Evolutionary conservation across 805 yeast species (phyloP), one percentile per base, ranked within the genome.

Genomic region (Candida glaebosa): DNA sequence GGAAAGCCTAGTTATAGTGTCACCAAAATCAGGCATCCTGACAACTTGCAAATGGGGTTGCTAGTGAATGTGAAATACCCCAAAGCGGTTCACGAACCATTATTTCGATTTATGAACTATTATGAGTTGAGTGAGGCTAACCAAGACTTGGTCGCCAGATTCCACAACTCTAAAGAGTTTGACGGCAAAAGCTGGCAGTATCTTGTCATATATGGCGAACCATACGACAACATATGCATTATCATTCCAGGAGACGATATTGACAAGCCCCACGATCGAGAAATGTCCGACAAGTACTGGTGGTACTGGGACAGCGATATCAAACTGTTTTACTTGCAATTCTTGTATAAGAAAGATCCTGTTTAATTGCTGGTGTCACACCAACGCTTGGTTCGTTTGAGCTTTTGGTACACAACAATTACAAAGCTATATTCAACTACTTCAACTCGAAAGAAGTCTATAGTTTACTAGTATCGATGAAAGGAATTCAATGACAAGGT

Each of bases 191-290:
- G 69, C 7, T 79, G 57, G 60, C 95, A 85, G 61, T 90, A 82
- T 57, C 52, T 93, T 48, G 81, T 90, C 8, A 63, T 90, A 0
- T 81, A 89, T n/a, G 93, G 84, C 2, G 96, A 88, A 57, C 97
- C 97, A 1, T 93, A 87, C 59, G 91, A 88, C 46, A 87, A 82
- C 44, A 69, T 88, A 7, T 85, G 84, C 1, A 67, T 91, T 43
- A 82, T 87, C 44, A 70, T 93, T 9, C 95, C 95, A 1, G 70
- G 79, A 12, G 78, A 79, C 18, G 79, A 75, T 45, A 61, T 68
- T 16, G 70, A 67, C 16, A 68, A 62, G 12, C 65, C 65, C 7
- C 41, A 40, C 3, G 57, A 54, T 3, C 42, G 42, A 18, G 57
- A 52, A 17, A 58, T 60, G 57, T 49, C 60, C 7, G 53, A 55